Conservation (phyloP, 225 moss, liverwort and hornwort species). For the Physcomitrellopsis africana region DNA sequence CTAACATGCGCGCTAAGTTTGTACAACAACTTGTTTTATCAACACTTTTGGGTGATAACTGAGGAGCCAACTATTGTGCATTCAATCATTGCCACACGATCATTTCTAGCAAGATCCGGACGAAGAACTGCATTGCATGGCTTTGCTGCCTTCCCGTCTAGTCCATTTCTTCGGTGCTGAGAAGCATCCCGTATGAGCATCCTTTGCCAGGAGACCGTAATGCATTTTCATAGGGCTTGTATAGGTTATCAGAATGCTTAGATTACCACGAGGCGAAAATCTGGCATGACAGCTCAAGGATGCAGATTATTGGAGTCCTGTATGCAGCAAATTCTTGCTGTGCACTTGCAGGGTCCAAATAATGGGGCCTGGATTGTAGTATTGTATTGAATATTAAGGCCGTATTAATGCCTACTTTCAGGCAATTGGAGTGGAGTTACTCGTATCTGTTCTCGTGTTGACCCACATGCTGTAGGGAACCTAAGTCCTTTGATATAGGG, state of each 20-base stretch:
- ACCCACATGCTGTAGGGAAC: slow-evolving; percentile 30
- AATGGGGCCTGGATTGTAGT: slow-evolving; percentile 62
- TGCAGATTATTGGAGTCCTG: slow-evolving; percentile 43
- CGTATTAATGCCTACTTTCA: slow-evolving; percentile 40
- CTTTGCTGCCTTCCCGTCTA: slow-evolving; percentile 41
- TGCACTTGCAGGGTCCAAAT: slow-evolving; percentile 54
- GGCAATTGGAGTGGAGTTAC: slow-evolving; percentile 18
- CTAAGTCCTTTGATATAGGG: background rate
- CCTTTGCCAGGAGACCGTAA: slow-evolving; percentile 42
- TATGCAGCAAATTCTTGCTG: slow-evolving; percentile 47
- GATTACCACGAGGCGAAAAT: slow-evolving; percentile 37
- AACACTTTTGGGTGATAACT: slow-evolving; percentile 59
- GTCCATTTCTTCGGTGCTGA: slow-evolving; percentile 41
- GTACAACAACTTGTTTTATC: slow-evolving; percentile 72
- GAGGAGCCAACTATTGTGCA: slow-evolving; percentile 38
- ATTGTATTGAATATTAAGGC: slow-evolving; percentile 56
- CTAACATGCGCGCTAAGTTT: slow-evolving; percentile 58
- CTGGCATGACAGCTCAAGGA: slow-evolving; percentile 49
- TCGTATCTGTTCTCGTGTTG: slow-evolving; percentile 22
- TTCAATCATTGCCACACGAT: slow-evolving; percentile 50
- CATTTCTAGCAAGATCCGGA: slow-evolving; percentile 43
- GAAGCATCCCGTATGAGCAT: slow-evolving; percentile 43
- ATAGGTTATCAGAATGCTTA: slow-evolving; percentile 51
- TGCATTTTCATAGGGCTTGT: slow-evolving; percentile 50
- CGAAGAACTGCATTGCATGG: slow-evolving; percentile 34